A percentile compares a stretch with the other conserved stretches of the same genome.
Evolutionary conservation across 2,329 filamentous ascomycete species (phyloP).

Genomic region (Penicillium sp.): DNA sequence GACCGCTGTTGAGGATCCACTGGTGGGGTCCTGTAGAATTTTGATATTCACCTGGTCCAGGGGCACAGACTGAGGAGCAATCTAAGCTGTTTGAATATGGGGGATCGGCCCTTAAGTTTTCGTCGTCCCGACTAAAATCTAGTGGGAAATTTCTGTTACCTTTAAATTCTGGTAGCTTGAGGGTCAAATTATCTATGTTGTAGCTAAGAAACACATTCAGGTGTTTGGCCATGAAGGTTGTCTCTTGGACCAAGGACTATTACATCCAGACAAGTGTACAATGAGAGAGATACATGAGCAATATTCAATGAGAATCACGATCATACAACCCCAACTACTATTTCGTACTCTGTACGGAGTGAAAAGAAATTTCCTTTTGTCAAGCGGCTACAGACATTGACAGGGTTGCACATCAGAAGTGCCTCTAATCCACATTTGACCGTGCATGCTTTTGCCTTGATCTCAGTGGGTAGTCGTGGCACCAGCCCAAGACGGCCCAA

Average conservation of each 20-base stretch:
- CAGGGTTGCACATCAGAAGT: constrained; percentile 14
- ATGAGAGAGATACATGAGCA: not conserved
- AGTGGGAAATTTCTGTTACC: not conserved
- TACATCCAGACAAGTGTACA: too few species aligned
- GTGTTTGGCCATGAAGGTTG: too few species aligned
- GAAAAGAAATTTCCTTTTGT: not conserved
- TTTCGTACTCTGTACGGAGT: too few species aligned
- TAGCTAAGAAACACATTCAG: too few species aligned
- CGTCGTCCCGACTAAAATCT: constrained; percentile 11
- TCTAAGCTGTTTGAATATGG: constrained; percentile 20
- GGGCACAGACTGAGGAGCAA: constrained; percentile 25
- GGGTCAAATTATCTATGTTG: too few species aligned
- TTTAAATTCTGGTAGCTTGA: constrained; percentile 4
- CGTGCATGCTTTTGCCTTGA: constrained; percentile 32
- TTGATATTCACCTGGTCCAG: constrained; percentile 9
- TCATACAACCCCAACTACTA: not conserved
- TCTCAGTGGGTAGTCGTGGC: constrained; percentile 42
- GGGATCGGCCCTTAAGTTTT: constrained; percentile 19
- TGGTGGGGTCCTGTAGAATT: constrained; percentile 11
- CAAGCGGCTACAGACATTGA: constrained; percentile 17
- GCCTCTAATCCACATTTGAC: constrained; percentile 31
- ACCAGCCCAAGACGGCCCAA: constrained; percentile 45
- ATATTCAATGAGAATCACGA: not conserved
- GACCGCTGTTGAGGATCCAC: constrained; percentile 16
- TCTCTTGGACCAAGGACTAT: too few species aligned